phyloP scores from a whole-genome alignment of 305 asterid genomes.

The Petunia hybrid region DNA sequence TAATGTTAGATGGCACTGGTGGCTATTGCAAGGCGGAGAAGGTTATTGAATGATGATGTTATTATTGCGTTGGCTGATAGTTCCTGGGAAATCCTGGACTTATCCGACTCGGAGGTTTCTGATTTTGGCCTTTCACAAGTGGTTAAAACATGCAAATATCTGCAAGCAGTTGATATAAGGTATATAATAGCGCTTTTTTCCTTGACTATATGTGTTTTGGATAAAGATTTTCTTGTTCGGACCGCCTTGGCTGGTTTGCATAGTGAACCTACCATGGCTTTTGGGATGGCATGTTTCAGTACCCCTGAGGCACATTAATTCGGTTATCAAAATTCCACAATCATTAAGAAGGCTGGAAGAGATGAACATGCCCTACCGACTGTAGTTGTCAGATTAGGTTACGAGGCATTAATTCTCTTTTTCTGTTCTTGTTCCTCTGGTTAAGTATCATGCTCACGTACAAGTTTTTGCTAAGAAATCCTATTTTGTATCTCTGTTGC shows the following conservation, averaged over 20 bases:
- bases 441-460: neutral
- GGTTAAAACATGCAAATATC: conserved; percentile 56
- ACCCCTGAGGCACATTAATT: neutral
- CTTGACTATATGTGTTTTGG: neutral
- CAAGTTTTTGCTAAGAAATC: neutral
- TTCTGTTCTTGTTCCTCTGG: conserved; percentile 22
- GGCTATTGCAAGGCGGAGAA: conserved; percentile 89
- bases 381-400: neutral
- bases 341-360: neutral
- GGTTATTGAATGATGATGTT: conserved; percentile 71
- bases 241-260: neutral
- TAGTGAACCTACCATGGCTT: conserved; percentile 5
- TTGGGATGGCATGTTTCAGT: neutral
- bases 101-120: conserved; percentile 80
- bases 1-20: conserved; percentile 65
- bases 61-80: conserved; percentile 74
- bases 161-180: conserved; percentile 88
- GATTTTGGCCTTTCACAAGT: conserved; percentile 72
- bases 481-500: conserved; percentile 28
- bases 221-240: conserved; percentile 1
- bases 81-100: conserved; percentile 80
- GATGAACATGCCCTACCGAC: neutral
- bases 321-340: neutral
- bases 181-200: conserved; percentile 33
- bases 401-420: conserved; percentile 12